These are phyloP conservation scores for Spinacia oleracea DNA, from an alignment of 179 eudicot genomes.

Conservation along the genomic window DNA sequence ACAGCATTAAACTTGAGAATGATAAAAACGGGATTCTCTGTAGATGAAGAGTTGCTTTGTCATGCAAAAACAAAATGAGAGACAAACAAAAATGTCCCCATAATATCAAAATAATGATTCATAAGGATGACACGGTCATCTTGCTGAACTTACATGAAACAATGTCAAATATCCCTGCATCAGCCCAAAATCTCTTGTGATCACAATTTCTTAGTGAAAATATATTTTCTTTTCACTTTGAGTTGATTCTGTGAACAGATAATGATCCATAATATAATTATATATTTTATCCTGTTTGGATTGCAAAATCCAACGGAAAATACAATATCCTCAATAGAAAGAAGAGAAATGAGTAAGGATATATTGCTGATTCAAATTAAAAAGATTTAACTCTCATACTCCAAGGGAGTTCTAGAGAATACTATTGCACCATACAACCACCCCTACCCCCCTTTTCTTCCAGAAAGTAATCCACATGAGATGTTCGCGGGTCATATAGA, in stretches of 20 bases:
- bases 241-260: too few species aligned
- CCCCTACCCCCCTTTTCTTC: background rate
- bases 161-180: slow-evolving; percentile 56
- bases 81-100: background rate
- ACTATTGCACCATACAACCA: too few species aligned
- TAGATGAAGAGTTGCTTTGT: background rate
- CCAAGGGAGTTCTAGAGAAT: too few species aligned
- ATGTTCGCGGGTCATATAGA: background rate
- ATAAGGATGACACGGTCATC: background rate
- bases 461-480: background rate
- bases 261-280: too few species aligned
- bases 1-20: background rate
- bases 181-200: slow-evolving; percentile 65
- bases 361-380: too few species aligned
- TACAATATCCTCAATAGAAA: too few species aligned
- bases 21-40: background rate
- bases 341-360: too few species aligned
- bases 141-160: slow-evolving; percentile 46
- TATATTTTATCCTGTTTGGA: too few species aligned
- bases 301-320: too few species aligned
- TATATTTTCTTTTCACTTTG: too few species aligned
- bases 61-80: background rate
- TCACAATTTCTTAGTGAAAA: slow-evolving; percentile 15
- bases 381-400: too few species aligned
- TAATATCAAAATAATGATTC: too few species aligned